phyloP scores from a whole-genome alignment of 768 basidiomycete genomes.

The Xerocomellus intermedius region DNA sequence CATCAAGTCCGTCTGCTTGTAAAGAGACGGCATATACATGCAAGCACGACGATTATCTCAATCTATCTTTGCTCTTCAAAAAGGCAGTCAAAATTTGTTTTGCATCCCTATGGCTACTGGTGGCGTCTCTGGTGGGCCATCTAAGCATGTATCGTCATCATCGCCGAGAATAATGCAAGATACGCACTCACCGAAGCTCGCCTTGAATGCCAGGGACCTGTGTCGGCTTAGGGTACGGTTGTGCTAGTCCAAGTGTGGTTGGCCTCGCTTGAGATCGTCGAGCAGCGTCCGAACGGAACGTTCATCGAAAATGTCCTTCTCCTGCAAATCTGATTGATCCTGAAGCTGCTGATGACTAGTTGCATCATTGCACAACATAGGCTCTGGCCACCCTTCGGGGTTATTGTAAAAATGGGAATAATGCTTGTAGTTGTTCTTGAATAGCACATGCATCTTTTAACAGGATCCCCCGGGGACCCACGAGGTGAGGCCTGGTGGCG shows the following conservation, averaged over 20 bases:
- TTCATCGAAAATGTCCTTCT: constrained; percentile 30
- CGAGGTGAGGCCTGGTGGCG: constrained; percentile 24
- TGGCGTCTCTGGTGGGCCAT: constrained; percentile 11
- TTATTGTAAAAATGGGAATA: constrained; percentile 22
- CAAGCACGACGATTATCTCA: constrained; percentile 23
- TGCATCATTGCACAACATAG: constrained; percentile 32
- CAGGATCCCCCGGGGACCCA: constrained; percentile 27
- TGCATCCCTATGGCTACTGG: neutral
- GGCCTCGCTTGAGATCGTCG: constrained; percentile 14
- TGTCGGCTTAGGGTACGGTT: no score
- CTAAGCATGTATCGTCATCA: constrained; percentile 7
- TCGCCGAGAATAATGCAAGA: neutral
- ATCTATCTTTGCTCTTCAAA: constrained; percentile 12
- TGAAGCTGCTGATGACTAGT: constrained; percentile 20
- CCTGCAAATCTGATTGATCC: constrained; percentile 22
- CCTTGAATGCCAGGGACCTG: constrained; percentile 32
- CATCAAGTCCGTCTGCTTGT: constrained; percentile 17
- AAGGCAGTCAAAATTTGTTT: constrained; percentile 10
- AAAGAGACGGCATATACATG: constrained; percentile 30
- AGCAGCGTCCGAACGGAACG: constrained; percentile 18
- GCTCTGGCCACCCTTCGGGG: constrained; percentile 25
- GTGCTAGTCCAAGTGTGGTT: constrained; percentile 20
- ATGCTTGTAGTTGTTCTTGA: constrained; percentile 22
- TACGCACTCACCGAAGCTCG: constrained; percentile 24
- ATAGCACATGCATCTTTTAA: constrained; percentile 33